A percentile compares a stretch with the other conserved stretches of the same genome.
phyloP scores from a whole-genome alignment of 495 filamentous ascomycete species.

The Astrocystis sublimbata region DNA sequence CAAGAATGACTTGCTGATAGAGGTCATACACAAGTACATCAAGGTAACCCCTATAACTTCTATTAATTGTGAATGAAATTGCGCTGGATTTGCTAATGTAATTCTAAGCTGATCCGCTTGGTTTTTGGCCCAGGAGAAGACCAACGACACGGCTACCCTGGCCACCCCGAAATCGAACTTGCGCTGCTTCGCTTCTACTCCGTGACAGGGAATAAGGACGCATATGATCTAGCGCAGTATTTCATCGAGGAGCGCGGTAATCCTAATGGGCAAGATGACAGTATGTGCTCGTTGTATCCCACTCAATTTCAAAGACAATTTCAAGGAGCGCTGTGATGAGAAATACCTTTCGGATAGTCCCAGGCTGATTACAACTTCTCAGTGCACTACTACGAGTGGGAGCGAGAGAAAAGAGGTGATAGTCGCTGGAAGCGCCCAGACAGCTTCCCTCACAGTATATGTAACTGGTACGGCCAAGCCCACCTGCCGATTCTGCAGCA shows the following conservation, averaged over 20 bases:
- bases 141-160: constrained; percentile 61
- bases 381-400: constrained; percentile 54
- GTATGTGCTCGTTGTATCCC: constrained; percentile 1
- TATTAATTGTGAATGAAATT: neutral
- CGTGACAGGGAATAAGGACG: constrained; percentile 44
- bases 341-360: no score
- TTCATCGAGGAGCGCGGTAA: constrained; percentile 62
- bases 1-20: constrained; percentile 51
- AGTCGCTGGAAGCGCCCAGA: constrained; percentile 44
- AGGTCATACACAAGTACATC: constrained; percentile 56
- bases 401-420: constrained; percentile 53
- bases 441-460: constrained; percentile 40
- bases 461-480: constrained; percentile 56
- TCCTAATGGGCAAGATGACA: constrained; percentile 45
- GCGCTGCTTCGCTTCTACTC: constrained; percentile 57
- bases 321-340: no score
- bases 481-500: constrained; percentile 57
- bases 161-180: constrained; percentile 62
- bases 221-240: constrained; percentile 53
- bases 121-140: constrained; percentile 50
- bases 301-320: neutral
- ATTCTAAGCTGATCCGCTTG: constrained; percentile 39
- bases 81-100: neutral
- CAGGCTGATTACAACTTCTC: constrained; percentile 8
- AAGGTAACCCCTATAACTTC: constrained; percentile 26